These are phyloP conservation scores for Croton setiger DNA, from an alignment of 441 rosid genomes.

Conservation along the genomic window DNA sequence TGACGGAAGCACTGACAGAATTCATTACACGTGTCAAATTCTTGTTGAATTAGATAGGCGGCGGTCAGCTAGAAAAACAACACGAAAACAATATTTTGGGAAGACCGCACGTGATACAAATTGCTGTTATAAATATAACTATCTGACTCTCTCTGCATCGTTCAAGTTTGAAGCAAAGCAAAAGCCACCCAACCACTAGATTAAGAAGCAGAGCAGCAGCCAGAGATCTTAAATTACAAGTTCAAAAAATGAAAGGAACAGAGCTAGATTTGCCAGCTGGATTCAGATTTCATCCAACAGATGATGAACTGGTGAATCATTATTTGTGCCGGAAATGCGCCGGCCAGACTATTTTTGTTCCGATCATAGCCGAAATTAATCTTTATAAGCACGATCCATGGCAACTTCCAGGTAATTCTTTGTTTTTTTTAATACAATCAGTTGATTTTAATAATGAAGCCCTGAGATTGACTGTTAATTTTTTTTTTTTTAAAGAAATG, in stretches of 20 bases:
- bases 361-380: conserved; percentile 85
- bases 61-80: conserved; percentile 42
- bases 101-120: conserved; percentile 28
- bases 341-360: conserved; percentile 53
- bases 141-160: not conserved
- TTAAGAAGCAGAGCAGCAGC: not conserved
- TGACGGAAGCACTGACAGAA: conserved; percentile 72
- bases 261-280: conserved; percentile 71
- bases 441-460: not conserved
- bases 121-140: conserved; percentile 17
- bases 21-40: conserved; percentile 7
- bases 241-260: conserved; percentile 37
- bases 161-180: too few species aligned
- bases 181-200: too few species aligned
- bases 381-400: conserved; percentile 92
- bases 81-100: conserved; percentile 23
- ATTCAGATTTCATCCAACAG: conserved; percentile 93
- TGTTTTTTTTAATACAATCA: not conserved
- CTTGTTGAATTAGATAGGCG: conserved; percentile 30
- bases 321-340: conserved; percentile 71
- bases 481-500: conserved; percentile 40
- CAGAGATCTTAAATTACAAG: not conserved
- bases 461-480: not conserved
- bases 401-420: conserved; percentile 84
- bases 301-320: conserved; percentile 86